Conservation (phyloP, 2,329 filamentous ascomycete genomes). For the Colletotrichum karsti region DNA sequence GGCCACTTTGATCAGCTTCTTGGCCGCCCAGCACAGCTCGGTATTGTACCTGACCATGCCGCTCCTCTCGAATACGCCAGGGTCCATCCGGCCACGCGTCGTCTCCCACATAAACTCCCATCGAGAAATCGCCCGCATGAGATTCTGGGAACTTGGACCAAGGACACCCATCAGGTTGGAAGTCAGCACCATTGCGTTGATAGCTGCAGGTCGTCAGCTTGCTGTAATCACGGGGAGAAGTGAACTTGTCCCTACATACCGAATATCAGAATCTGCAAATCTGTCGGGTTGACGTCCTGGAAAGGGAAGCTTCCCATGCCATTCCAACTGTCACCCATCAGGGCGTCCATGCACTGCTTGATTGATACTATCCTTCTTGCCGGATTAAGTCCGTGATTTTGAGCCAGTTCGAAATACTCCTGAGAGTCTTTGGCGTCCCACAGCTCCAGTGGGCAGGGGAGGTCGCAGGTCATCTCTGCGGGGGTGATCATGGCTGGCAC, state of each 20-base stretch:
- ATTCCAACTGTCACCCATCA: slow-evolving; percentile 31
- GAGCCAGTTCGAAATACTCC: slow-evolving; percentile 28
- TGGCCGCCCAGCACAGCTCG: slow-evolving; percentile 25
- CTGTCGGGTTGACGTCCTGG: slow-evolving; percentile 16
- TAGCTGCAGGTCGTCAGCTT: slow-evolving; percentile 1
- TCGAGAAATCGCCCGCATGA: slow-evolving; percentile 29
- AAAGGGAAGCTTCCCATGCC: slow-evolving; percentile 18
- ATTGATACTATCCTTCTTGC: slow-evolving; percentile 16
- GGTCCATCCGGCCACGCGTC: not conserved
- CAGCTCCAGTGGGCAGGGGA: slow-evolving; percentile 33
- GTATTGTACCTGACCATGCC: slow-evolving; percentile 20
- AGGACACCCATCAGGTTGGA: slow-evolving; percentile 29
- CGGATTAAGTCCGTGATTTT: not conserved
- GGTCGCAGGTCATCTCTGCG: slow-evolving; percentile 34
- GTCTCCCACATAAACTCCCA: slow-evolving; percentile 34
- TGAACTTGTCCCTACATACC: not conserved
- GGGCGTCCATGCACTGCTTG: slow-evolving; percentile 28
- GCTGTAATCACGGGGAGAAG: accelerated
- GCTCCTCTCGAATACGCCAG: not conserved
- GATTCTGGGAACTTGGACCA: not conserved
- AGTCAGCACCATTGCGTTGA: slow-evolving; percentile 23
- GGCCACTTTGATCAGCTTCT: slow-evolving; percentile 16
- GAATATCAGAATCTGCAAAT: slow-evolving; percentile 18
- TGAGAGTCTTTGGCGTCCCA: slow-evolving; percentile 34
- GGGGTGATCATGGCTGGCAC: slow-evolving; percentile 31